Evolutionary conservation across 129 eudicot species (phyloP).

Genomic region (Pseudognaphalium luteoalbum): DNA sequence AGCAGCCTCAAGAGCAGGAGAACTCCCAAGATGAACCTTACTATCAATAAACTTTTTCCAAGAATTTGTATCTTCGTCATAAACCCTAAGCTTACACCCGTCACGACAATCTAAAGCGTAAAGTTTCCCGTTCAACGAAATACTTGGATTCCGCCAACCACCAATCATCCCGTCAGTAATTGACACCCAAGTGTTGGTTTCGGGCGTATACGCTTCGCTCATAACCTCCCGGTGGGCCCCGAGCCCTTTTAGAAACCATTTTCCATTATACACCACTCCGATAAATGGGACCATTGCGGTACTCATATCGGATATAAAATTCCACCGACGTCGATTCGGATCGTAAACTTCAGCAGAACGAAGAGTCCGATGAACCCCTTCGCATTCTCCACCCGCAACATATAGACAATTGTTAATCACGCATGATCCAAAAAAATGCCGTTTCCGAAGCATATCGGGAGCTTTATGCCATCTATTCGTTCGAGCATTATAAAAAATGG

Average conservation of each 20-base stretch:
- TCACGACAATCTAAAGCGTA: conserved; percentile 80
- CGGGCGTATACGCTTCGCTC: conserved; percentile 70
- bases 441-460: conserved; percentile 71
- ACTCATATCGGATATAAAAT: conserved; percentile 71
- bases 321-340: conserved; percentile 71
- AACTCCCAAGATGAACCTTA: conserved; percentile 72
- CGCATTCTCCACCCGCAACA: conserved; percentile 86
- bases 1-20: conserved; percentile 82
- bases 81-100: conserved; percentile 77
- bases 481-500: conserved; percentile 67
- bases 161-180: conserved; percentile 79
- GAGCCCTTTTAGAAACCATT: conserved; percentile 77
- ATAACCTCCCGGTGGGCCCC: conserved; percentile 77
- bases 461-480: conserved; percentile 85
- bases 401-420: conserved; percentile 77
- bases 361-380: conserved; percentile 66
- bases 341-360: conserved; percentile 77
- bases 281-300: conserved; percentile 80
- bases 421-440: conserved; percentile 76
- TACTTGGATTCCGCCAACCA: conserved; percentile 84
- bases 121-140: conserved; percentile 58
- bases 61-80: conserved; percentile 61
- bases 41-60: conserved; percentile 84
- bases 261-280: conserved; percentile 70
- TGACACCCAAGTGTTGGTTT: conserved; percentile 50